Evolutionary conservation across 495 filamentous ascomycete genomes (phyloP).

Genomic region (Emericellopsis terricola): DNA sequence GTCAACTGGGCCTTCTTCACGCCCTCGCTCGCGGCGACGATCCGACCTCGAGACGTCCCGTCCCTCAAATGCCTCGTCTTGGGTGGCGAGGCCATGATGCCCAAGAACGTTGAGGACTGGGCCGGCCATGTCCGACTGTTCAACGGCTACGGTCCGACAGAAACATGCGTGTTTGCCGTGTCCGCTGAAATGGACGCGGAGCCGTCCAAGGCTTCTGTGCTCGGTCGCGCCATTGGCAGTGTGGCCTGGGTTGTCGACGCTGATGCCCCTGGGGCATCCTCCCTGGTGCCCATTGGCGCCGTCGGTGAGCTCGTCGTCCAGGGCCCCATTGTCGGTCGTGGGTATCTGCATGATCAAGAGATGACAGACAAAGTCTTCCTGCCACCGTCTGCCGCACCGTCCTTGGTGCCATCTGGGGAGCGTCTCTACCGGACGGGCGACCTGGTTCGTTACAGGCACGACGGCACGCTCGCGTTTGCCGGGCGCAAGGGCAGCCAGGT

Average conservation of each 20-base stretch:
- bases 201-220: conserved; percentile 8
- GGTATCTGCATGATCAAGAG: conserved; percentile 8
- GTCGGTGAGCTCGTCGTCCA: conserved; percentile 27
- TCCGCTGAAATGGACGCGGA: not conserved
- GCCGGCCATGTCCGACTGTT: conserved; percentile 6
- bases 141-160: conserved; percentile 28
- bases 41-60: conserved; percentile 17
- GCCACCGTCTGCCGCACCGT: not conserved
- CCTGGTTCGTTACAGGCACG: conserved; percentile 12
- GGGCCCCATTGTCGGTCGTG: conserved; percentile 17
- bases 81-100: not conserved
- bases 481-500: conserved; percentile 1
- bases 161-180: conserved; percentile 23
- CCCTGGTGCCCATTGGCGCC: conserved; percentile 20
- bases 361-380: conserved; percentile 5
- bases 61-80: conserved; percentile 3
- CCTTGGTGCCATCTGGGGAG: conserved; percentile 21
- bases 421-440: conserved; percentile 1
- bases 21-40: conserved; percentile 22
- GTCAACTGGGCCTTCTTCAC: conserved; percentile 33
- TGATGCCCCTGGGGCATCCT: conserved; percentile 15
- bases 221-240: conserved; percentile 11
- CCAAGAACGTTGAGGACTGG: conserved; percentile 3
- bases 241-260: conserved; percentile 23
- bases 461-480: conserved; percentile 4